Evolutionary conservation across 345 rosid species (phyloP).

Genomic region (Gossypium mustelinum): DNA sequence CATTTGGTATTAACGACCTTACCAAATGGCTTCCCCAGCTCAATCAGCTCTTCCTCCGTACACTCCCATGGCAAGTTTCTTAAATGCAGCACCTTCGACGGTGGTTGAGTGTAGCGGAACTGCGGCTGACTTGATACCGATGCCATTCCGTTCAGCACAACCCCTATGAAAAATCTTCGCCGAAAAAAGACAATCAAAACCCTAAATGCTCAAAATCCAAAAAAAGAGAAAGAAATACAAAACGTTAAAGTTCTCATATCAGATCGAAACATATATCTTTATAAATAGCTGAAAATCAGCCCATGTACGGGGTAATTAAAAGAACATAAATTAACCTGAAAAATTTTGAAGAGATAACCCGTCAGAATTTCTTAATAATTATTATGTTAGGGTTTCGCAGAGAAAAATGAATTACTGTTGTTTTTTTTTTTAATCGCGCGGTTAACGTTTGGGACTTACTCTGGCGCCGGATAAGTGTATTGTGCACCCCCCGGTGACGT

Average conservation of each 20-base stretch:
- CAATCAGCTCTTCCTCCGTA: conserved; percentile 86
- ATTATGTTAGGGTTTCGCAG: neutral
- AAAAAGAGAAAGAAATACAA: neutral
- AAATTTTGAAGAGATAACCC: neutral
- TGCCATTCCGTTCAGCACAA: conserved; percentile 52
- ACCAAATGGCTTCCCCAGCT: conserved; percentile 98
- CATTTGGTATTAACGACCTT: conserved; percentile 93
- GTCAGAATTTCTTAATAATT: neutral
- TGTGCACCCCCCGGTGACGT: neutral
- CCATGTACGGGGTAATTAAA: neutral
- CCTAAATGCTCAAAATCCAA: neutral
- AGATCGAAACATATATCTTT: neutral
- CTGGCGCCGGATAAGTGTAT: neutral
- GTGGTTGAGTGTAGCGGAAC: conserved; percentile 97
- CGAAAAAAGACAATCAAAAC: neutral
- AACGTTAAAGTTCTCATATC: neutral
- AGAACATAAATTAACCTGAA: neutral
- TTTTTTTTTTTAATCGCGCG: neutral
- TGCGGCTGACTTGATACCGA: conserved; percentile 96
- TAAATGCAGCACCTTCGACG: conserved; percentile 96
- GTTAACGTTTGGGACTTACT: neutral
- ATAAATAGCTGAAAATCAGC: neutral
- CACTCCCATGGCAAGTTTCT: conserved; percentile 99
- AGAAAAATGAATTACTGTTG: neutral
- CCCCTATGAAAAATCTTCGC: neutral